These are phyloP conservation scores for Aspergillus uvarum DNA, from an alignment of 2,329 filamentous ascomycete species.

Conservation along the genomic window DNA sequence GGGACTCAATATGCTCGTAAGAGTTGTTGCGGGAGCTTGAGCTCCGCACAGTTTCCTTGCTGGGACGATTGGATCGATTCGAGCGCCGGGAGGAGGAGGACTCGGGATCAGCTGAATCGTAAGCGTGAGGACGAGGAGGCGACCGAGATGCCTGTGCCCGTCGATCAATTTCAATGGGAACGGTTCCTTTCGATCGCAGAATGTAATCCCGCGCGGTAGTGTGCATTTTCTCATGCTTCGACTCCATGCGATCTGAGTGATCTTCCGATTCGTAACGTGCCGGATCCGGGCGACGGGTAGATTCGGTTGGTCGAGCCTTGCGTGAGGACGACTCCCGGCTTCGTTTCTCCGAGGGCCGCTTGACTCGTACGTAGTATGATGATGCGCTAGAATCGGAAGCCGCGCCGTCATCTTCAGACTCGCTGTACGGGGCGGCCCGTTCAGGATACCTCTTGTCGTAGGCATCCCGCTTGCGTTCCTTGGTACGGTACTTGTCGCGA, in stretches of 20 bases:
- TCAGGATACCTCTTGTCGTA: conserved; percentile 39
- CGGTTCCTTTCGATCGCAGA: conserved; percentile 29
- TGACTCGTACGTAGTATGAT: conserved; percentile 21
- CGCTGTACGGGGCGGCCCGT: conserved; percentile 26
- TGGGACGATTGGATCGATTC: conserved; percentile 31
- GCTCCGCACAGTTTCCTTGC: conserved; percentile 22
- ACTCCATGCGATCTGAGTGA: conserved; percentile 27
- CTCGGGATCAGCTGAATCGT: conserved; percentile 34
- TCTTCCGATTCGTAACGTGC: conserved; percentile 27
- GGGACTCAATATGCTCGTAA: conserved; percentile 31
- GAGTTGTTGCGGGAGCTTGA: conserved; percentile 34
- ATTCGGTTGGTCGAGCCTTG: conserved; percentile 23
- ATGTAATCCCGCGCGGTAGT: conserved; percentile 42
- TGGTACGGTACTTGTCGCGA: conserved; percentile 42
- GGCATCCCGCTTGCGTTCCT: conserved; percentile 43
- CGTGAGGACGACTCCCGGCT: conserved; percentile 24
- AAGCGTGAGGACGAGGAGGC: conserved; percentile 30
- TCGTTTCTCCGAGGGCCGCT: conserved; percentile 24
- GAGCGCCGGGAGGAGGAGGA: conserved; percentile 31
- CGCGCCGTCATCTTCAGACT: conserved; percentile 33
- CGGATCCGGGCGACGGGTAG: conserved; percentile 22
- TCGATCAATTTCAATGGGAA: conserved; percentile 23
- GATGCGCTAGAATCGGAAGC: conserved; percentile 35
- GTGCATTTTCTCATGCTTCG: conserved; percentile 36
- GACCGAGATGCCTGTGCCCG: conserved; percentile 35